Evolutionary conservation across 768 basidiomycete genomes (phyloP), one percentile per base, ranked within the genome.

Genomic region (Lactarius hatsudake): DNA sequence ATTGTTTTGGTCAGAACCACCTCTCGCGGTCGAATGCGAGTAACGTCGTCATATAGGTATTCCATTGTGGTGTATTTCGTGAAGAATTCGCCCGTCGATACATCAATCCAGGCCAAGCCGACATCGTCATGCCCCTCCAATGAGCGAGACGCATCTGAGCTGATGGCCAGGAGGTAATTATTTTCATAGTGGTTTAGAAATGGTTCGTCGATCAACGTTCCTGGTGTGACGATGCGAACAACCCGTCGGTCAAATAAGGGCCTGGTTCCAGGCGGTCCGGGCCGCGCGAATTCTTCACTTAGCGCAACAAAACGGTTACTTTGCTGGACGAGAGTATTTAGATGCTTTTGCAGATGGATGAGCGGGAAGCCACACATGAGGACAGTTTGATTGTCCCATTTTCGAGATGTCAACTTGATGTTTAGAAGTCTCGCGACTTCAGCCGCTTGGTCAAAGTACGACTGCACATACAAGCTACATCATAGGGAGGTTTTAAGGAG

Each of bases 51-150:
- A 62, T 86, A 85, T 36, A 98, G 77, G 48, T 75, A 79, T 28
- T 85, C 84, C 18, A 81, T 58, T 2, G 80, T 76, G 13, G 85
- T 81, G 7, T 76, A 75, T 70, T 91, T 91, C 13, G 91, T 88
- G 76, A 91, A 94, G 76, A 96, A 93, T 73, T 96, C 95, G 67
- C 94, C 93, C 0, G 95, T 97, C 17, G 96, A 95, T 20, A 97
- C 86, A 74, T 98, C 96, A 30, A 93, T 94, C 89, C 95, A 98
- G 7, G 95, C 94, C 48, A 98, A 79, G 2, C 93, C 93, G n/a
- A 86, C 66, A 2, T 34, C 36, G 61, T 36, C 55, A 28, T 20
- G 15, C 5, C 30, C 53, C 3, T 48, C 32, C 17, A 38, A 8
- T 3, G 40, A 60, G 38, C 13, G 1, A 13, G 60, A n/a, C 40